Base-by-base conservation (phyloP, 768 basidiomycete species). In the Trametes cingulata region DNA sequence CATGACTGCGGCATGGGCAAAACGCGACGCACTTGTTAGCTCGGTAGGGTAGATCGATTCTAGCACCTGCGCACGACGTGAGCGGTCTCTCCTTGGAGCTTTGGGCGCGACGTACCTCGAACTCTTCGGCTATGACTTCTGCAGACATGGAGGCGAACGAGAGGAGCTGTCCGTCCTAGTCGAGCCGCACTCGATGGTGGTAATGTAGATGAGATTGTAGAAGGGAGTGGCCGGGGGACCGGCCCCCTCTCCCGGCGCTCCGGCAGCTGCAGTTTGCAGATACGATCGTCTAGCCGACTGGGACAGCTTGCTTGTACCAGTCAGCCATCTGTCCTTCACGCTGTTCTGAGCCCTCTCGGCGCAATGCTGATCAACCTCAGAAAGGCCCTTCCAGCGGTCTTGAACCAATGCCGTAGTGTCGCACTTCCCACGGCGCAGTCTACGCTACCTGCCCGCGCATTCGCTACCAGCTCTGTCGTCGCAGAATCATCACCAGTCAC, bases 21-120 rank as follows among this genome's bases (percentile, higher is more conserved):
- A 70, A 68, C 65, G 68, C 66, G 64, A 90, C 94, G 71, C 78
- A 97, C 95, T 90, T 69, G 88, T 83, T 58, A 97, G 78, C 74
- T 98, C 96, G 65, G 92, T 88, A 5, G 96, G 93, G 73, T 96
- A 98, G 73, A 98, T 98, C 2, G 93, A 88, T 76, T 96, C 94
- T 66, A 98, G 82, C 25, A 97, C 94, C 90, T 96, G 68, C n/a
- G 19, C 8, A 13, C 7, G 7, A 20, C 12, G 8, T 47, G 7
- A 48, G 47, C 39, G 29, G 33, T 52, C 53, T 62, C 62, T 50
- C 15, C 24, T 35, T 27, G 7, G 0, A 19, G 6, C 3, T n/a
- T 0, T 27, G 17, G 4, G 15, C 7, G n/a, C 17, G 8, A 1
- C 8, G 41, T 68, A 95, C 94, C 86, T 98, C 94, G 63, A 95